Percentiles rank a stretch among this genome's conserved stretches.
Conservation (phyloP, 2,329 filamentous ascomycete genomes). For the Colletotrichum nymphaeae region DNA sequence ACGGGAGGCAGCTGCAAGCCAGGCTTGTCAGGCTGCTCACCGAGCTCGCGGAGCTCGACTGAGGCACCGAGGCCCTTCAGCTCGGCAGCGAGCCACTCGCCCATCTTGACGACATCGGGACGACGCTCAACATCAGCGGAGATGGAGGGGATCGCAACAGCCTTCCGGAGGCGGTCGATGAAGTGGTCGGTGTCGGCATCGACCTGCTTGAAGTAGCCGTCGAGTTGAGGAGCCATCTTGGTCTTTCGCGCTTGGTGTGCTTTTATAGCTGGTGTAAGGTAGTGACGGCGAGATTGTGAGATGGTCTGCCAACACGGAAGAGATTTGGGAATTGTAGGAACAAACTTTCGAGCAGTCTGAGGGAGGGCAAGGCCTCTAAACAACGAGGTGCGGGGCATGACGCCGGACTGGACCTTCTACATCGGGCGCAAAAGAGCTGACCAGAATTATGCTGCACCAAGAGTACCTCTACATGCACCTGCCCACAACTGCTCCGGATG, state of each 20-base stretch:
- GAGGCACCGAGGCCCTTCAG: conserved; percentile 85
- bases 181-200: conserved; percentile 83
- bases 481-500: conserved; percentile 29
- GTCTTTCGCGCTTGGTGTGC: conserved; percentile 71
- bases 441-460: conserved; percentile 28
- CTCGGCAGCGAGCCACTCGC: conserved; percentile 86
- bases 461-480: conserved; percentile 28
- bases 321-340: conserved; percentile 31
- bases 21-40: conserved; percentile 92
- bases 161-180: conserved; percentile 89
- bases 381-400: conserved; percentile 60
- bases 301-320: conserved; percentile 28
- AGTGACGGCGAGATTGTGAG: conserved; percentile 47
- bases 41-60: conserved; percentile 87
- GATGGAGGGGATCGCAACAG: conserved; percentile 95
- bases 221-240: conserved; percentile 89
- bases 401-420: conserved; percentile 37
- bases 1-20: conserved; percentile 93
- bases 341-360: conserved; percentile 29
- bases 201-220: conserved; percentile 93
- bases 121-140: conserved; percentile 91
- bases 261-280: conserved; percentile 65
- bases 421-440: conserved; percentile 37
- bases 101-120: conserved; percentile 96
- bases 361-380: conserved; percentile 38